Conservation (phyloP, 768 basidiomycete species). For the Hydnomerulius pinastri region DNA sequence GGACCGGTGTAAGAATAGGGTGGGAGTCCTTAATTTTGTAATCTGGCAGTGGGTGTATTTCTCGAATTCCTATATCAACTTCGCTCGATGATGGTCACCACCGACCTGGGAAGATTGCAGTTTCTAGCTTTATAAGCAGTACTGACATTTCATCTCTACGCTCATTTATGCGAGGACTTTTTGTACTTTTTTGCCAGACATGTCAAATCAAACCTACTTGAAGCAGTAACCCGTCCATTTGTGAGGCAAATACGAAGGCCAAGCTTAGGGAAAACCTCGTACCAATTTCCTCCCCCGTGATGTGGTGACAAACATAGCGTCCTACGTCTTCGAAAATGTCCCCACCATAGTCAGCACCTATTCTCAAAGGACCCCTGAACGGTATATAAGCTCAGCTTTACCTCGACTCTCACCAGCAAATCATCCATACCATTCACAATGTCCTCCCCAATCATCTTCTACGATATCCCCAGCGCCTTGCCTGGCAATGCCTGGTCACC, state of each 20-base stretch:
- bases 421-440: constrained; percentile 16
- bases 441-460: constrained; percentile 37
- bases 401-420: neutral
- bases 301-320: constrained; percentile 7
- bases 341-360: neutral
- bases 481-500: constrained; percentile 40
- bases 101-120: constrained; percentile 12
- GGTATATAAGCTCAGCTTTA: constrained; percentile 8
- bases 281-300: neutral
- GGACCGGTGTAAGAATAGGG: constrained; percentile 11
- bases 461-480: constrained; percentile 44
- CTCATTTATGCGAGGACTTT: neutral
- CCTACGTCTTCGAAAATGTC: neutral
- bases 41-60: constrained; percentile 5
- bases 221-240: no score
- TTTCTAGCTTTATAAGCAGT: constrained; percentile 1
- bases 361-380: constrained; percentile 1
- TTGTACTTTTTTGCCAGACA: constrained; percentile 1
- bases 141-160: neutral
- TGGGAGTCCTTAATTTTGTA: neutral
- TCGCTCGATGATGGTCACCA: constrained; percentile 20
- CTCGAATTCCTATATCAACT: neutral
- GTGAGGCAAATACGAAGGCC: no score
- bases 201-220: no score
- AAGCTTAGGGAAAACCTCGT: neutral